Conservation (phyloP, 164 flowering plant species). For the Nymphaea thermarum region DNA sequence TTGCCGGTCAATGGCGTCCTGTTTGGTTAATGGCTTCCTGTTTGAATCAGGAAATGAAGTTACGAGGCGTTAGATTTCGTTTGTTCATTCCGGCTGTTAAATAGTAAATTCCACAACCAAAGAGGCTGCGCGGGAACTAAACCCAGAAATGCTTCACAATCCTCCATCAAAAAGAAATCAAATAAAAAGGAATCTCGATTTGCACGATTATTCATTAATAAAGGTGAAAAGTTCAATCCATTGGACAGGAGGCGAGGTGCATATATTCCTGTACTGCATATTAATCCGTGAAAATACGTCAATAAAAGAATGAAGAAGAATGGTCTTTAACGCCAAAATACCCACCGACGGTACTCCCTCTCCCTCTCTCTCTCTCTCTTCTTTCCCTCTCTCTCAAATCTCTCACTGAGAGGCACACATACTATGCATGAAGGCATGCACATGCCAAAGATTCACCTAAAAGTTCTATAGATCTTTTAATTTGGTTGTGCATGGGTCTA, state of each 20-base stretch:
- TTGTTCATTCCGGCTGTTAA: not conserved
- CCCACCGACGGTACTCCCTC: not conserved
- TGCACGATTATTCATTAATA: no score
- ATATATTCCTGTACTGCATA: not conserved
- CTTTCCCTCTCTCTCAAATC: no score
- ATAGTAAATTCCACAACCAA: not conserved
- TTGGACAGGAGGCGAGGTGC: not conserved
- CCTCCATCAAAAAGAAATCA: no score
- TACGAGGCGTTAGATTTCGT: not conserved
- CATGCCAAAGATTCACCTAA: not conserved
- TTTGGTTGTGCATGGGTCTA: not conserved
- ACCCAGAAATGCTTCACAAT: no score
- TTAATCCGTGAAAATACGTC: not conserved
- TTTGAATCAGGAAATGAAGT: not conserved
- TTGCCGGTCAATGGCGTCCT: no score
- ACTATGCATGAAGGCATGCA: not conserved
- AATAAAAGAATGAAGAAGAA: not conserved
- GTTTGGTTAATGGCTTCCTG: not conserved
- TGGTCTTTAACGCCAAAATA: no score
- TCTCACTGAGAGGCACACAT: not conserved
- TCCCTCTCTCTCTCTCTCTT: not conserved
- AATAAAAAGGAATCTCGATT: no score
- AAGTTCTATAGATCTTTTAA: not conserved
- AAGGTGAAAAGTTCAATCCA: not conserved
- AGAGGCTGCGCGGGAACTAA: not conserved